Conservation (phyloP, 148 eudicot genomes). For the Fagopyrum tataricum region DNA sequence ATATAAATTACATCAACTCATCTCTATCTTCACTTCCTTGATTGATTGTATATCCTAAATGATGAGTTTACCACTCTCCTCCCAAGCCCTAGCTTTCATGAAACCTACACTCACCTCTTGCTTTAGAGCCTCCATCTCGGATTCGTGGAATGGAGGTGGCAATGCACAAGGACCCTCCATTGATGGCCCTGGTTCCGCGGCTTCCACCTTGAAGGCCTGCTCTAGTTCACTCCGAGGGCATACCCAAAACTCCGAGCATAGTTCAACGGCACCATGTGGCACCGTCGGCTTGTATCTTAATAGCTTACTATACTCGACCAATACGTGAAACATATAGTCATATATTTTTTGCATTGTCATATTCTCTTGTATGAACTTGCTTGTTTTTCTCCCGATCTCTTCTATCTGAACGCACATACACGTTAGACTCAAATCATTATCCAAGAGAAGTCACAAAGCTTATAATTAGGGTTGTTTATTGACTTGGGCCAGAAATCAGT, state of each 20-base stretch:
- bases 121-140: slow-evolving; percentile 20
- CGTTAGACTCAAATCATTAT: not conserved
- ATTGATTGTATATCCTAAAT: not conserved
- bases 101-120: slow-evolving; percentile 24
- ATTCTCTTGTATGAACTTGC: slow-evolving; percentile 35
- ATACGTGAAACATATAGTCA: slow-evolving; percentile 60
- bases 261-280: slow-evolving; percentile 38
- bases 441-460: not conserved
- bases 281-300: slow-evolving; percentile 44
- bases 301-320: slow-evolving; percentile 47
- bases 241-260: slow-evolving; percentile 43
- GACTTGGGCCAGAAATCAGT: too few species aligned
- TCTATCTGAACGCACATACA: slow-evolving; percentile 33
- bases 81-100: slow-evolving; percentile 38
- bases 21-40: not conserved
- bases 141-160: slow-evolving; percentile 30
- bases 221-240: slow-evolving; percentile 39
- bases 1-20: not conserved
- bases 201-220: slow-evolving; percentile 28
- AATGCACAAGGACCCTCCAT: slow-evolving; percentile 38
- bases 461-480: too few species aligned
- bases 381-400: slow-evolving; percentile 45
- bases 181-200: slow-evolving; percentile 32
- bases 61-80: slow-evolving; percentile 9
- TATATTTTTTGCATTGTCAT: slow-evolving; percentile 45